These are phyloP conservation scores for Cryptococcus floricola DNA, from an alignment of 1,284 basidiomycete genomes.

Conservation along the genomic window DNA sequence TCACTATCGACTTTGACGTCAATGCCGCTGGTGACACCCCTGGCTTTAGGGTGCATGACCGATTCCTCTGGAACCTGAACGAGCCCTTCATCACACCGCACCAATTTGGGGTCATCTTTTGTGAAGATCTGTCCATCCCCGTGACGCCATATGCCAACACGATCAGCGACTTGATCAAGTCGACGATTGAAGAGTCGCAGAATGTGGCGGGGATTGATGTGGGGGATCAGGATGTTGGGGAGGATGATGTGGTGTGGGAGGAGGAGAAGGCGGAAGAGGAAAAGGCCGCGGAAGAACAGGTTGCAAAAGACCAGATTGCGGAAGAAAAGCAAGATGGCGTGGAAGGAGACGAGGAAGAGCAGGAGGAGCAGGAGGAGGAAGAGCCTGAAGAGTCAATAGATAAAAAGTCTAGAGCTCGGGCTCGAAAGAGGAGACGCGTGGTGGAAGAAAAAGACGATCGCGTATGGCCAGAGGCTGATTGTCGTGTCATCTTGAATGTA, in stretches of 20 bases:
- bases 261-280: constrained; percentile 23
- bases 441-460: constrained; percentile 14
- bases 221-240: constrained; percentile 34
- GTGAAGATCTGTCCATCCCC: constrained; percentile 79
- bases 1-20: constrained; percentile 91
- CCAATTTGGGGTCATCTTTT: constrained; percentile 78
- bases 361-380: not conserved
- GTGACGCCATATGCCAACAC: constrained; percentile 64
- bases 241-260: constrained; percentile 39
- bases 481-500: constrained; percentile 83
- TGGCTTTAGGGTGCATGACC: constrained; percentile 78
- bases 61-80: constrained; percentile 94
- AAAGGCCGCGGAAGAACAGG: constrained; percentile 2
- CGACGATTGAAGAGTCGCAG: constrained; percentile 85
- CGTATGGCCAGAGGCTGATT: constrained; percentile 64
- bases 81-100: constrained; percentile 73
- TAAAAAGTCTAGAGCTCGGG: not conserved
- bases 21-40: constrained; percentile 47
- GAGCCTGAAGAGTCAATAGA: not conserved
- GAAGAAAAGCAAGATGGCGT: not conserved
- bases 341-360: not conserved
- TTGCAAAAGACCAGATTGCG: not conserved
- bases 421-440: constrained; percentile 18
- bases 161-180: constrained; percentile 78
- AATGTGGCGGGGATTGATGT: constrained; percentile 65